Evolutionary conservation across 1,284 basidiomycete genomes (phyloP).

Genomic region (Papiliotrema laurentii): DNA sequence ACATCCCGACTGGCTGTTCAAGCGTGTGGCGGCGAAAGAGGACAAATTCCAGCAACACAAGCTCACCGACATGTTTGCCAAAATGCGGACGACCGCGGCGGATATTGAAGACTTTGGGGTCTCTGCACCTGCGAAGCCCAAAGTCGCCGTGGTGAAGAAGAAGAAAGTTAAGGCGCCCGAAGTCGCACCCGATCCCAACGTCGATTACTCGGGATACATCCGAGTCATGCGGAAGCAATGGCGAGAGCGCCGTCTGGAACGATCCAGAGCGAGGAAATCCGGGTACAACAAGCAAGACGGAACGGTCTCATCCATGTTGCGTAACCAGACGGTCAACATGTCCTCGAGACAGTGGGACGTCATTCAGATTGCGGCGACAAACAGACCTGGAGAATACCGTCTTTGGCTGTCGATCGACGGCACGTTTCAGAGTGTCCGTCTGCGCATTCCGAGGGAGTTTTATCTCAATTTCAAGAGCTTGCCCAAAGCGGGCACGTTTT

Average conservation of each 20-base stretch:
- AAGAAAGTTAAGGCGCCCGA: conserved; percentile 45
- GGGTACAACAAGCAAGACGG: conserved; percentile 51
- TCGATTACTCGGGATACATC: conserved; percentile 75
- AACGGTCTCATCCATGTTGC: conserved; percentile 71
- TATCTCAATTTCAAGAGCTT: conserved; percentile 81
- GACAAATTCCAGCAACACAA: conserved; percentile 99
- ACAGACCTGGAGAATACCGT: conserved; percentile 75
- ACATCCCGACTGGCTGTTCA: conserved; percentile 97
- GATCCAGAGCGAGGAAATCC: conserved; percentile 42
- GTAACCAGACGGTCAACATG: conserved; percentile 60
- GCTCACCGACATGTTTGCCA: conserved; percentile 88
- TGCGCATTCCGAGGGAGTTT: conserved; percentile 85
- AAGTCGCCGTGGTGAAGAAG: conserved; percentile 57
- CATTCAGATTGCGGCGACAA: conserved; percentile 77
- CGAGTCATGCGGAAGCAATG: conserved; percentile 74
- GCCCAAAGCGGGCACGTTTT: conserved; percentile 63
- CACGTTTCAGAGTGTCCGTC: conserved; percentile 70
- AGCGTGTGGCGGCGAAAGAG: conserved; percentile 78
- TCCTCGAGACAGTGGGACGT: conserved; percentile 83
- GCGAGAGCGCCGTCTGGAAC: conserved; percentile 59
- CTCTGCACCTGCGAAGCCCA: conserved; percentile 36
- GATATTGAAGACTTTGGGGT: conserved; percentile 56
- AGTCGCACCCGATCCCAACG: conserved; percentile 56
- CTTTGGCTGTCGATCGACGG: conserved; percentile 85
- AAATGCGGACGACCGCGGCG: conserved; percentile 37